These are phyloP conservation scores for Tothia fuscella DNA, from an alignment of 2,329 filamentous ascomycete genomes.

Conservation along the genomic window DNA sequence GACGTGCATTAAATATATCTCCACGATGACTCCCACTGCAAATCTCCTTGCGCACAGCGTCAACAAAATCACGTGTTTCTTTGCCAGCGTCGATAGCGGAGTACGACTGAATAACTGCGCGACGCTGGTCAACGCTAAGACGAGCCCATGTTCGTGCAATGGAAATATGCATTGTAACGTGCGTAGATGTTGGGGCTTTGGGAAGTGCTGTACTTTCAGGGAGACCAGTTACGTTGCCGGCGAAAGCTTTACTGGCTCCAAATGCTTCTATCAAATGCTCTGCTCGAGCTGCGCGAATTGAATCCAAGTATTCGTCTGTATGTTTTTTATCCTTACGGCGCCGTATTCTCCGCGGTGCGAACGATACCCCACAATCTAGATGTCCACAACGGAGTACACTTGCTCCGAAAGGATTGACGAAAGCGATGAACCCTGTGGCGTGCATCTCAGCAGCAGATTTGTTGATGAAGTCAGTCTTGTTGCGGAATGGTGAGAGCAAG, in stretches of 20 bases:
- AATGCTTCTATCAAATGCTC: conserved; percentile 17
- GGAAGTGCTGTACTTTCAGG: conserved; percentile 16
- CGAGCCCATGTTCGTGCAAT: conserved; percentile 19
- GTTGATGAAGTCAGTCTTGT: conserved; percentile 11
- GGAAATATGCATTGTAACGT: conserved; percentile 20
- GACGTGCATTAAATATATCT: conserved; percentile 15
- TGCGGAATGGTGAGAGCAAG: conserved; percentile 20
- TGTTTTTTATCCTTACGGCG: neutral
- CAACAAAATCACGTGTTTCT: conserved; percentile 15
- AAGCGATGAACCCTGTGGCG: conserved; percentile 15
- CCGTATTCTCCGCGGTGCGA: conserved; percentile 10
- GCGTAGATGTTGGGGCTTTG: conserved; percentile 16
- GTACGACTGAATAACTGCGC: conserved; percentile 6
- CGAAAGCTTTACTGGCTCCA: conserved; percentile 16
- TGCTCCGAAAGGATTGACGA: conserved; percentile 13
- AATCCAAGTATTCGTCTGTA: conserved; percentile 7
- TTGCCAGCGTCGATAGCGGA: conserved; percentile 1
- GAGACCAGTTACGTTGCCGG: conserved; percentile 18
- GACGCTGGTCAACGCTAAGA: conserved; percentile 9
- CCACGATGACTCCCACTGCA: conserved; percentile 16
- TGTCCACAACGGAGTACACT: neutral
- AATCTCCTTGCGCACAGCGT: conserved; percentile 14
- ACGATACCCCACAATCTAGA: conserved; percentile 14
- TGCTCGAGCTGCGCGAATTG: conserved; percentile 15
- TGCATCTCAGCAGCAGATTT: conserved; percentile 8